Conservation (phyloP, 148 eudicot genomes). For the Rhododendron kiyosumense region DNA sequence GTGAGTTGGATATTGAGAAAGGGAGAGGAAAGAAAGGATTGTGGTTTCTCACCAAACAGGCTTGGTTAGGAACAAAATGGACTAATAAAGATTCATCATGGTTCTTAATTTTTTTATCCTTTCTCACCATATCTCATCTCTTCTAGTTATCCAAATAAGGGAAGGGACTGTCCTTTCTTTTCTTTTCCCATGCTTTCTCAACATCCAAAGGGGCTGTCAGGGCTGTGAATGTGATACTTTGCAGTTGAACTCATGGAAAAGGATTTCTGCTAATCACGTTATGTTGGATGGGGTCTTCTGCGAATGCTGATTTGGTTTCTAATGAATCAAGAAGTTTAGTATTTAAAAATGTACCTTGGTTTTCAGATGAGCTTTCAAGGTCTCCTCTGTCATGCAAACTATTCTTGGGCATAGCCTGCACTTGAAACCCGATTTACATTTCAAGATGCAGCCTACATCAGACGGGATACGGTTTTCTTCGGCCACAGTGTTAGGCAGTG, state of each 20-base stretch:
- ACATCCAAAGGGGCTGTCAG: background rate
- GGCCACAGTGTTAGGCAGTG: slow-evolving; percentile 5
- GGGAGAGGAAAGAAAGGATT: background rate
- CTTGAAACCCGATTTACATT: slow-evolving; percentile 72
- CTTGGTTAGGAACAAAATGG: background rate
- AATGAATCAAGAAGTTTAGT: background rate
- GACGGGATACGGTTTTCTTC: slow-evolving; percentile 25
- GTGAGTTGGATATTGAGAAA: background rate
- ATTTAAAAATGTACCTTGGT: slow-evolving; percentile 48
- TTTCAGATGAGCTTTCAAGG: slow-evolving; percentile 58
- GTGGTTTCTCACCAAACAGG: background rate
- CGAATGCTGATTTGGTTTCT: background rate
- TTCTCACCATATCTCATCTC: background rate
- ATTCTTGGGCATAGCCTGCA: slow-evolving; percentile 90
- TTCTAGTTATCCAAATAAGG: background rate
- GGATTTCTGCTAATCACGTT: background rate
- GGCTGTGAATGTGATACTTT: background rate
- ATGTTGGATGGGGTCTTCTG: background rate
- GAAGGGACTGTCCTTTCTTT: background rate
- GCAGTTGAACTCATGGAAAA: background rate
- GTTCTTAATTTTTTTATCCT: background rate
- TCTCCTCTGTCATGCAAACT: slow-evolving; percentile 73
- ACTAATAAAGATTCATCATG: too few relatives aligned
- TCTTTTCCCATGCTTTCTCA: background rate
- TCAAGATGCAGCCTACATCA: slow-evolving; percentile 48